A percentile compares a stretch with the other conserved stretches of the same genome.
Evolutionary conservation across 805 yeast genomes (phyloP).

Genomic region (Brettanomyces custersianus): DNA sequence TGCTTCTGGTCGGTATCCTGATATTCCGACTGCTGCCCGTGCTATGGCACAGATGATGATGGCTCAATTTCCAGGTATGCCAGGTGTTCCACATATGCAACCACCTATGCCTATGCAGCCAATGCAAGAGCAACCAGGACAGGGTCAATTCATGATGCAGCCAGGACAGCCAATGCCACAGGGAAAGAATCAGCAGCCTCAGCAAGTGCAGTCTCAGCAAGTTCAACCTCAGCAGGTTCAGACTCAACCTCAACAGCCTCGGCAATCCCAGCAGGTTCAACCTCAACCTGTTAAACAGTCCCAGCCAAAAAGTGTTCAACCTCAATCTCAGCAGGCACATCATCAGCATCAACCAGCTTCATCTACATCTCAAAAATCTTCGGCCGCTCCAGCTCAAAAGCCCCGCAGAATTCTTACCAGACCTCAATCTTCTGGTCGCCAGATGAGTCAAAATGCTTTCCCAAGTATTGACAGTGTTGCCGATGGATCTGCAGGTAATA

Average conservation of each 20-base stretch:
- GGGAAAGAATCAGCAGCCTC: conserved; percentile 10
- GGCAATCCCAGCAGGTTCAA: conserved; percentile 7
- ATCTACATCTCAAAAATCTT: neutral
- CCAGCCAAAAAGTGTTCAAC: conserved; percentile 11
- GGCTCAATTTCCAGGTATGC: conserved; percentile 13
- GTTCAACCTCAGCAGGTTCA: conserved; percentile 15
- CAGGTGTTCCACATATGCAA: too few species aligned
- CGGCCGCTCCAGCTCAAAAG: neutral
- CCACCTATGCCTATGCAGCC: conserved; percentile 2
- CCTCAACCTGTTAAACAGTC: conserved; percentile 9
- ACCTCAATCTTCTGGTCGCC: too few species aligned
- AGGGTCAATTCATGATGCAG: conserved; percentile 13
- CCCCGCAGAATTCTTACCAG: too few species aligned
- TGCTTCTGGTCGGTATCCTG: conserved; percentile 25
- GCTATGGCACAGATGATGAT: conserved; percentile 24
- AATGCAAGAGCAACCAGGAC: conserved; percentile 13
- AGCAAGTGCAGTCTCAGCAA: conserved; percentile 10
- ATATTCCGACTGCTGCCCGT: conserved; percentile 23
- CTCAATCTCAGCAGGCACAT: conserved; percentile 12
- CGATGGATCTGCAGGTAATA: neutral
- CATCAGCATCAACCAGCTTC: conserved; percentile 10
- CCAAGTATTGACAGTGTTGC: neutral
- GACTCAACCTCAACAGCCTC: conserved; percentile 7
- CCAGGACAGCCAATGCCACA: conserved; percentile 13
- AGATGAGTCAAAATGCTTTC: neutral